Percentiles rank a stretch among this genome's conserved stretches.
phyloP scores from a whole-genome alignment of 2,329 filamentous ascomycete genomes.

The Bipolaris zeicola region DNA sequence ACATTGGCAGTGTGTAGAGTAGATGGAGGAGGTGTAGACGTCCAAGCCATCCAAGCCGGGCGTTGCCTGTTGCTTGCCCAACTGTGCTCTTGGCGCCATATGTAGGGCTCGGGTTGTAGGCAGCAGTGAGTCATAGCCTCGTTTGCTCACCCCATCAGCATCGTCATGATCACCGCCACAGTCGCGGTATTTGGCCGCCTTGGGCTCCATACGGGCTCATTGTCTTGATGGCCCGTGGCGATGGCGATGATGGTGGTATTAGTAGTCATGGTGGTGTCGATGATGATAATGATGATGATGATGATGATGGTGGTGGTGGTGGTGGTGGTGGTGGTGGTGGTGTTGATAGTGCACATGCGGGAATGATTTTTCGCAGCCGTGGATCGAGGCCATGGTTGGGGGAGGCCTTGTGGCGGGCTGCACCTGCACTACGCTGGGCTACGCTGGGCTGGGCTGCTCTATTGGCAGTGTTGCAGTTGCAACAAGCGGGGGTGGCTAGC shows the following conservation, averaged over 20 bases:
- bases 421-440: no score
- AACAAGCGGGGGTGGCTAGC: no score
- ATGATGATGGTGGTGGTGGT: no score
- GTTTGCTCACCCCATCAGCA: constrained; percentile 5
- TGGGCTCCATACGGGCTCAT: constrained; percentile 10
- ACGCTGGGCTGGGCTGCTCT: no score
- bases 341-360: no score
- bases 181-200: constrained; percentile 10
- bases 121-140: constrained; percentile 23
- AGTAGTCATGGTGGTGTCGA: no score
- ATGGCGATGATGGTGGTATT: neutral
- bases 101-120: constrained; percentile 7
- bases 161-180: constrained; percentile 3
- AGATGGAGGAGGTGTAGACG: neutral
- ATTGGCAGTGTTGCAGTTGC: no score
- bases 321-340: no score
- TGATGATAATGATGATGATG: no score
- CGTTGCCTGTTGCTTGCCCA: constrained; percentile 9
- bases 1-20: no score
- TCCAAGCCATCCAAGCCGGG: neutral
- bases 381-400: constrained; percentile 13
- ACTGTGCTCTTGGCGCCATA: neutral
- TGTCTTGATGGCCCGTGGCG: neutral
- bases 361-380: constrained; percentile 5
- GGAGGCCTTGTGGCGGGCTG: neutral